Conservation (phyloP, 768 basidiomycete genomes). For the Tephrocybe rancida region DNA sequence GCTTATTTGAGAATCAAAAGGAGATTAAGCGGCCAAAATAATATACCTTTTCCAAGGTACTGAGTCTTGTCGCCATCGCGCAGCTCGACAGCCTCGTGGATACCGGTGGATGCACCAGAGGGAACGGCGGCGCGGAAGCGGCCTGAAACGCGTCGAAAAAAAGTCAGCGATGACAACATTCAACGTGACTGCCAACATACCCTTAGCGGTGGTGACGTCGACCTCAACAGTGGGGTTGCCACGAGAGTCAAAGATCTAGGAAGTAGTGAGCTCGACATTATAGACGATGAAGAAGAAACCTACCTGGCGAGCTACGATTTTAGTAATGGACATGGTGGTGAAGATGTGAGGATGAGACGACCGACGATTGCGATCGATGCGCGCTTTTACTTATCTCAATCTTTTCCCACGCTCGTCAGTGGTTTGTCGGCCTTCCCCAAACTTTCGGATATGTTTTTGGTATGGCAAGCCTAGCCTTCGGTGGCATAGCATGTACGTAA, state of each 20-base stretch:
- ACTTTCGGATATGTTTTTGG: constrained; percentile 4
- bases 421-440: constrained; percentile 1
- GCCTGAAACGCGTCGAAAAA: constrained; percentile 48
- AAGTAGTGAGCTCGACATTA: constrained; percentile 18
- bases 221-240: constrained; percentile 98
- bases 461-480: background rate
- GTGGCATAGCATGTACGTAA: background rate
- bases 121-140: constrained; percentile 94
- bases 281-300: constrained; percentile 13
- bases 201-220: constrained; percentile 86
- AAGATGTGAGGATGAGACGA: constrained; percentile 23
- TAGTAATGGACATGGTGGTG: constrained; percentile 83
- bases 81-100: constrained; percentile 98
- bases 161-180: background rate
- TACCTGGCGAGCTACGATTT: constrained; percentile 93
- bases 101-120: constrained; percentile 97
- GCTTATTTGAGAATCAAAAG: constrained; percentile 7
- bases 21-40: constrained; percentile 5
- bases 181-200: constrained; percentile 36
- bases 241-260: constrained; percentile 98
- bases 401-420: constrained; percentile 42
- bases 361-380: constrained; percentile 34
- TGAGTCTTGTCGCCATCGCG: constrained; percentile 92
- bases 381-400: constrained; percentile 35
- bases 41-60: constrained; percentile 92